Evolutionary conservation across 73 alveolate species (phyloP), one percentile per base, ranked within the genome.

Genomic region (Breviolum minutum): DNA sequence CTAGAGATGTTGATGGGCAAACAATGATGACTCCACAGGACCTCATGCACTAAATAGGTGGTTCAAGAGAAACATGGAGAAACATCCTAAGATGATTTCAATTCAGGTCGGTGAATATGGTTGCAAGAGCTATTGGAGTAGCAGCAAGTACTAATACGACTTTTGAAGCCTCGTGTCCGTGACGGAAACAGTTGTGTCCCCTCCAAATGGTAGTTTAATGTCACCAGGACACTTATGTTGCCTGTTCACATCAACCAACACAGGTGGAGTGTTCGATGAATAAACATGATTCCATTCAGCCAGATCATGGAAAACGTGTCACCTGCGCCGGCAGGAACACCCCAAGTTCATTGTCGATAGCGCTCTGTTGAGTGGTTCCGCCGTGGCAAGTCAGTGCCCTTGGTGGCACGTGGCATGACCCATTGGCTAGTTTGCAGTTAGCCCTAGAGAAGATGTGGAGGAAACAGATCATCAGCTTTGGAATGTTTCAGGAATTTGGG

Each of bases 351-450:
- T 87, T 84, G 85, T 80, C 32, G 99, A 94, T 24, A 19, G 84
- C 19, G 85, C 76, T 26, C 63, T 94, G 63, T 73, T 94, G 20
- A 94, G 99, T 63, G 94, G 94, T 26, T 77, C 99, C 14, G 99
- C 99, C 12, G 99, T 81, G 69, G 84, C 69, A 30, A 94, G 99
- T 30, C 99, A 94, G 94, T n/a, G 26, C 2, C 77, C 27, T 89
- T 84, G 79, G 54, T 40, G 3, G 54, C 54, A 40, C 54, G 54
- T 40, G 54, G 54, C 54, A 40, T 40, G 54, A n/a, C 14, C 82
- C 82, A 66, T 13, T 66, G 74, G 74, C n/a, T n/a, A n/a, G n/a
- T 11, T 71, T 71, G 82, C 82, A 71, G 30, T 24, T 71, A 27
- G 82, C 82, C n/a, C n/a, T n/a, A n/a, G 71, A 22, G 24, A 1